Evolutionary conservation across 148 eudicot species (phyloP), one percentile per base, ranked within the genome.

Genomic region (Rhododendron vialii): DNA sequence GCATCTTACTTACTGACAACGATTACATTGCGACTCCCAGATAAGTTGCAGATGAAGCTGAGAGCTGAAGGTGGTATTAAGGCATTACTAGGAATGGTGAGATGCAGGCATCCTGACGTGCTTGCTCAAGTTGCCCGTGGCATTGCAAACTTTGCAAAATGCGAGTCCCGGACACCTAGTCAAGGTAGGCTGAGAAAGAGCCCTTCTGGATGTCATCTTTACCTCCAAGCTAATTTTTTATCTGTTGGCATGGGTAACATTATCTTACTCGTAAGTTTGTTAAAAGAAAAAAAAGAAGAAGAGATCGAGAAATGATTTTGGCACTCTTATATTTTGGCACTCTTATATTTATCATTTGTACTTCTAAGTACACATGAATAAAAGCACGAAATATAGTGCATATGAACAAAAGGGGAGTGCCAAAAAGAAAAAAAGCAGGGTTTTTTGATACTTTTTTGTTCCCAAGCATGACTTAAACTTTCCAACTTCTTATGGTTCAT

Each of bases 81-180:
- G 87, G 99, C 98, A 69, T 90, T 96, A 90, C 89, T 94, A 65
- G 96, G 95, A 82, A 94, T 96, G 96, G 98, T 96, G 63, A 92
- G 93, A 89, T 94, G 94, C 83, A 92, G 95, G 87, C 98, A 94
- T 86, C 95, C 96, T 61, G 98, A 94, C 84, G 98, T 96, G 86
- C 95, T 94, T 88, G 96, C 98, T 86, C 98, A 96, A 93, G 96
- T 94, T 88, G 98, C 98, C 80, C 98, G 98, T 84, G 98, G 98
- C 83, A 93, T 96, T 87, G 98, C 98, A 65, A 96, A 94, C 75
- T 96, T 96, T 85, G 98, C 98, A 77, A 96, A 96, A 91, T 96
- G 98, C 85, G 98, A 96, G 87, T 96, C 98, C 45, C 93, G 95
- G 81, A 94, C 96, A 79, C 90, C 94, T 47, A 87, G 93, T 87